Conservation (phyloP, 352 stramenopile species). For the Globisporangium irregulare region DNA sequence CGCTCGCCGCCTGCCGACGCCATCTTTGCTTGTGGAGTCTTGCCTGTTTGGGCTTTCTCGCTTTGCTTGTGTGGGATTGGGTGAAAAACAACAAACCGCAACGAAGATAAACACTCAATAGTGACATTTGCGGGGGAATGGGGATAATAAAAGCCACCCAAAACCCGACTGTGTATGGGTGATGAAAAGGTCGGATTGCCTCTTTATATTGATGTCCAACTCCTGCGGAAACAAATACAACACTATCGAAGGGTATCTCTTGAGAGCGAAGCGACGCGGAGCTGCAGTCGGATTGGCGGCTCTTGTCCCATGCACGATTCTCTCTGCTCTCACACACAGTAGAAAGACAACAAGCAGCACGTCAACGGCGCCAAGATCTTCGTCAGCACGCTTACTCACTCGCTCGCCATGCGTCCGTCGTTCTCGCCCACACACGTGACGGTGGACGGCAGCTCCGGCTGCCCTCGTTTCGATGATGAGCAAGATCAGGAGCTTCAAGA, state of each 20-base stretch:
- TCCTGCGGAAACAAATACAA: too few relatives aligned
- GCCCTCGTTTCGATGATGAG: conserved; percentile 32
- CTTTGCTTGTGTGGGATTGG: neutral
- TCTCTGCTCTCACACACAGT: neutral
- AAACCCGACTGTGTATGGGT: too few relatives aligned
- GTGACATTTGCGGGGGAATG: too few relatives aligned
- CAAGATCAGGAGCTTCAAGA: neutral
- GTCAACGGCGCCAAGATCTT: neutral
- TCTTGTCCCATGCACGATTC: neutral
- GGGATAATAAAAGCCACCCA: too few relatives aligned
- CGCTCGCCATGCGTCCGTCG: conserved; percentile 37
- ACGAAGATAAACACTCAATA: too few relatives aligned
- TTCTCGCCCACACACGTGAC: conserved; percentile 44
- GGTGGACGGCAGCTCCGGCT: conserved; percentile 29
- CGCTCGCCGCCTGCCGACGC: conserved; percentile 61
- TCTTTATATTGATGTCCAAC: too few relatives aligned
- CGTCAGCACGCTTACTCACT: neutral
- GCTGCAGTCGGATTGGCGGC: neutral
- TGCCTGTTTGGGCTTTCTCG: neutral
- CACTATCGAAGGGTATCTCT: too few relatives aligned
- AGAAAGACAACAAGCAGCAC: neutral
- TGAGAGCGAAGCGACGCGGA: too few relatives aligned
- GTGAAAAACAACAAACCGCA: too few relatives aligned
- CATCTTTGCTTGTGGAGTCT: conserved; percentile 34
- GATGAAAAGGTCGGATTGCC: too few relatives aligned